Evolutionary conservation across 495 filamentous ascomycete species (phyloP).

Genomic region (Talaromyces proteolyticus): DNA sequence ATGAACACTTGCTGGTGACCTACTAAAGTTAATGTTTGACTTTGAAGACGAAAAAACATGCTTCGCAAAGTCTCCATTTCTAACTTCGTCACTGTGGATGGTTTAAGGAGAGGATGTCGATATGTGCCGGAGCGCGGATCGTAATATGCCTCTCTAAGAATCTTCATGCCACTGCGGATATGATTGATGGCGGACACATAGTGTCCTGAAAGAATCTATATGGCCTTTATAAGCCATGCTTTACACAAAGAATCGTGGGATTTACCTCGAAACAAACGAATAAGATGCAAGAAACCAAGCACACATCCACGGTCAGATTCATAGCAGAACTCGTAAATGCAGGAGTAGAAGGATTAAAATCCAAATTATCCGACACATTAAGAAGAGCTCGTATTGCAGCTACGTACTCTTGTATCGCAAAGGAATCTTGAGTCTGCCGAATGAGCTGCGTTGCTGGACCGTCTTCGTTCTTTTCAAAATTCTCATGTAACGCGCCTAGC

Average conservation of each 20-base stretch:
- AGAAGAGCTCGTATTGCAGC: slow-evolving; percentile 34
- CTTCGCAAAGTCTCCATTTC: slow-evolving; percentile 8
- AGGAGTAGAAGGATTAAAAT: neutral
- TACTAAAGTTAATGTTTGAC: slow-evolving; percentile 10
- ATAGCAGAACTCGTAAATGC: neutral
- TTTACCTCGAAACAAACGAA: slow-evolving; percentile 19
- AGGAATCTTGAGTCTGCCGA: slow-evolving; percentile 6
- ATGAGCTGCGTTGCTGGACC: slow-evolving; percentile 1
- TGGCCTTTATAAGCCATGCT: neutral
- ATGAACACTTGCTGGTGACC: neutral
- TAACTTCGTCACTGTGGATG: slow-evolving; percentile 4
- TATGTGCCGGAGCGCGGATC: slow-evolving; percentile 5
- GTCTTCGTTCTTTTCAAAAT: slow-evolving; percentile 30
- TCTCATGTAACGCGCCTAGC: slow-evolving; percentile 58
- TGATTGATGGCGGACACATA: slow-evolving; percentile 26
- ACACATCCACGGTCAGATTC: slow-evolving; percentile 25
- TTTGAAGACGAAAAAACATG: slow-evolving; percentile 13
- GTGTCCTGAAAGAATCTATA: slow-evolving; percentile 24
- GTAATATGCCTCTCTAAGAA: slow-evolving; percentile 17
- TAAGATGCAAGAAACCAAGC: slow-evolving; percentile 42
- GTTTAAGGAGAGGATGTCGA: slow-evolving; percentile 9
- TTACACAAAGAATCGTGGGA: neutral
- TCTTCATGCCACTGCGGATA: slow-evolving; percentile 23
- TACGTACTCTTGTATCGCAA: slow-evolving; percentile 47
- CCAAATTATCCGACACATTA: neutral